A percentile compares a stretch with the other conserved stretches of the same genome.
These are phyloP conservation scores for Ottelia alismoides DNA, from an alignment of 106 monocot species.

Conservation along the genomic window DNA sequence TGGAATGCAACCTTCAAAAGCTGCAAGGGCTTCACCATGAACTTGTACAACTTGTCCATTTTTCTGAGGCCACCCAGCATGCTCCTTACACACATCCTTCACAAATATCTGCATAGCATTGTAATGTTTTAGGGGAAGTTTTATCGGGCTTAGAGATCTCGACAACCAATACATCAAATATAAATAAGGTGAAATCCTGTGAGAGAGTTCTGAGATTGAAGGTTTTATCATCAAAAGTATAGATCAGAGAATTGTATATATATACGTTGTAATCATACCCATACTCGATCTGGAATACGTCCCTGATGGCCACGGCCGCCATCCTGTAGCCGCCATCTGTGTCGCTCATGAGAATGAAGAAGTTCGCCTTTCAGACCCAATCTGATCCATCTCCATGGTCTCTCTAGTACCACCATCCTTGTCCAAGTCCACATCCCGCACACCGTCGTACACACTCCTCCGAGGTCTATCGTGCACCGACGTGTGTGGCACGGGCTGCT, in stretches of 20 bases:
- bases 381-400: conserved; percentile 27
- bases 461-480: too few species aligned
- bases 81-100: conserved; percentile 76
- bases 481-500: not conserved
- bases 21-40: conserved; percentile 89
- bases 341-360: conserved; percentile 43
- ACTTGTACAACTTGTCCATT: conserved; percentile 97
- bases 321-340: conserved; percentile 32
- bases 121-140: too few species aligned
- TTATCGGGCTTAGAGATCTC: too few species aligned
- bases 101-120: conserved; percentile 64
- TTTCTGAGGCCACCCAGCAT: conserved; percentile 86
- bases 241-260: too few species aligned
- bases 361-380: conserved; percentile 32
- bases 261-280: conserved; percentile 26
- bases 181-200: too few species aligned
- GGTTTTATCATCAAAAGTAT: too few species aligned
- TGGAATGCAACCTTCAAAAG: conserved; percentile 95
- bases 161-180: too few species aligned
- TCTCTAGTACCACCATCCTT: conserved; percentile 2
- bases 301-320: conserved; percentile 42
- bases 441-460: not conserved
- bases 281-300: conserved; percentile 24
- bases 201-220: too few species aligned
- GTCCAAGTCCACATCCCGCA: conserved; percentile 17